A percentile compares a stretch with the other conserved stretches of the same genome.
phyloP scores from a whole-genome alignment of 345 rosid genomes.

The Lepidium aucheri region DNA sequence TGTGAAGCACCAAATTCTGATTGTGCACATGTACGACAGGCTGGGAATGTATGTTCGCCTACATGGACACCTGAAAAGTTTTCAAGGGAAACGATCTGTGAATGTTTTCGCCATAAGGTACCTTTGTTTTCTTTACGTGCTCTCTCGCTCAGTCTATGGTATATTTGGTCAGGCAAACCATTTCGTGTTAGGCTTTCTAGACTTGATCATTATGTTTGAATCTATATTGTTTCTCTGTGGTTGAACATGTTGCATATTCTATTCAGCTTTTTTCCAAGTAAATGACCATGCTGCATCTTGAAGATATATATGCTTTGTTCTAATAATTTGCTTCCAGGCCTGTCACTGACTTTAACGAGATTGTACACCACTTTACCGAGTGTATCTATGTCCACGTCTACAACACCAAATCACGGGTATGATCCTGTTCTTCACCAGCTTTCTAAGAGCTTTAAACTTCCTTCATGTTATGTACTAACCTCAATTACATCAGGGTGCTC shows the following conservation, averaged over 20 bases:
- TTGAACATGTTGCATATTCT: neutral
- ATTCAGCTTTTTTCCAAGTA: neutral
- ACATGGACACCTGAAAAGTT: conserved; percentile 66
- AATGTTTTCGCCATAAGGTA: conserved; percentile 75
- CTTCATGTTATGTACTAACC: conserved; percentile 9
- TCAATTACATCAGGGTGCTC: conserved; percentile 33
- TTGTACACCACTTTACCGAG: conserved; percentile 74
- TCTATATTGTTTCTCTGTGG: neutral
- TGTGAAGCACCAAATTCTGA: neutral
- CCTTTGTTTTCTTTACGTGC: neutral
- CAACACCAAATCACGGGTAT: conserved; percentile 75
- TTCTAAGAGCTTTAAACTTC: neutral
- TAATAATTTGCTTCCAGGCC: conserved; percentile 51
- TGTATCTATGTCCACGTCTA: conserved; percentile 79
- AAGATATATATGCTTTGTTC: neutral
- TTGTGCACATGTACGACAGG: conserved; percentile 32
- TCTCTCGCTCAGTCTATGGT: neutral
- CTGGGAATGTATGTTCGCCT: conserved; percentile 83
- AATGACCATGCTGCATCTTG: neutral
- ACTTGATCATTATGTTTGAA: neutral
- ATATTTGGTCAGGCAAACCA: neutral
- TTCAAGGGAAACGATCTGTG: conserved; percentile 66
- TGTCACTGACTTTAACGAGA: conserved; percentile 76
- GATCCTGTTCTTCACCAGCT: neutral
- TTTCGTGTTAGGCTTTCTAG: neutral